Evolutionary conservation across 2,329 filamentous ascomycete species (phyloP).

Genomic region (Colletotrichum trifolii): DNA sequence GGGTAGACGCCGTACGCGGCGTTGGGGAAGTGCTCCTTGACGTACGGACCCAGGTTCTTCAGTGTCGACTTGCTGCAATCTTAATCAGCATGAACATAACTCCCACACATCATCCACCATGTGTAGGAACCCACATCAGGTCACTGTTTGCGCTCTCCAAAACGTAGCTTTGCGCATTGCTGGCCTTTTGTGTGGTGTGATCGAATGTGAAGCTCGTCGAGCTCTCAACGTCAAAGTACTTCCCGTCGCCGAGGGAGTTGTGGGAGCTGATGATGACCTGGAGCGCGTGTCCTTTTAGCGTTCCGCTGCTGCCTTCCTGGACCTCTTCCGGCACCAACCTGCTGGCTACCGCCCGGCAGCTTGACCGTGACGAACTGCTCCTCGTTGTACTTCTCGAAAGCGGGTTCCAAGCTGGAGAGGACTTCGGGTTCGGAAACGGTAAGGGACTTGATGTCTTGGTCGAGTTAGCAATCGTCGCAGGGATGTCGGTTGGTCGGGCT

Average conservation of each 20-base stretch:
- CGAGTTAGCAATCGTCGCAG: conserved; percentile 22
- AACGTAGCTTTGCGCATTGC: conserved; percentile 80
- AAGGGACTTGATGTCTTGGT: conserved; percentile 87
- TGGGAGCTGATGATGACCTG: conserved; percentile 87
- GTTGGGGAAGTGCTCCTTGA: conserved; percentile 88
- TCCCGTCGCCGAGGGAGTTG: conserved; percentile 81
- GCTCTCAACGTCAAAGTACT: conserved; percentile 92
- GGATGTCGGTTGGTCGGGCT: conserved; percentile 4
- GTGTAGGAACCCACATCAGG: conserved; percentile 72
- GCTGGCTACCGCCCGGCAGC: conserved; percentile 84
- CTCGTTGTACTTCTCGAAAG: conserved; percentile 96
- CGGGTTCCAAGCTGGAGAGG: conserved; percentile 78
- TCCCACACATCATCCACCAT: not conserved
- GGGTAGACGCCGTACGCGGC: conserved; percentile 87
- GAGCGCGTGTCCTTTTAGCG: not conserved
- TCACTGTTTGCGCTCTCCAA: conserved; percentile 82
- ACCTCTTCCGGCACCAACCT: conserved; percentile 42
- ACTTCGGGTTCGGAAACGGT: conserved; percentile 76
- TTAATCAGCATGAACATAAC: conserved; percentile 36
- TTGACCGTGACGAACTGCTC: conserved; percentile 91
- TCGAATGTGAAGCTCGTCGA: conserved; percentile 91
- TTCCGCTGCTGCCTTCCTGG: not conserved
- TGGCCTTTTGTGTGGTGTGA: conserved; percentile 87
- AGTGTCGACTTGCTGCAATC: conserved; percentile 79
- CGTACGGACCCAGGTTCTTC: conserved; percentile 80